Conservation (phyloP, 1,284 basidiomycete species). For the Apiotrichum laibachii region DNA sequence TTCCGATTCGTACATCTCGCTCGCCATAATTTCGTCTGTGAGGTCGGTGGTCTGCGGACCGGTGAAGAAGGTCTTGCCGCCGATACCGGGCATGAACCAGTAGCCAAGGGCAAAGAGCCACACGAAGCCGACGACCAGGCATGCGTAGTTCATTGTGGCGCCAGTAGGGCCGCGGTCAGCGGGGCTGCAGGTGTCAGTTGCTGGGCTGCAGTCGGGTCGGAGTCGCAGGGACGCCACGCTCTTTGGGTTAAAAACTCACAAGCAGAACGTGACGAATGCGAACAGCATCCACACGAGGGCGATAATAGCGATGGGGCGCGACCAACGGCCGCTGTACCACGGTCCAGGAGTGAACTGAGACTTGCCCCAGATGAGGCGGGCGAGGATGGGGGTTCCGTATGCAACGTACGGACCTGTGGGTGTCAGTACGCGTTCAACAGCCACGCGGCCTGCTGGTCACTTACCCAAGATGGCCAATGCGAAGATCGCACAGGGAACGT, state of each 20-base stretch:
- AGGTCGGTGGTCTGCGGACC: constrained; percentile 17
- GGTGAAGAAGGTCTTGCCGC: constrained; percentile 45
- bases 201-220: no score
- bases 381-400: constrained; percentile 42
- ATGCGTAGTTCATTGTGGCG: constrained; percentile 41
- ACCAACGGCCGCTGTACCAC: constrained; percentile 36
- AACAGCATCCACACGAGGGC: constrained; percentile 43
- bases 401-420: constrained; percentile 28
- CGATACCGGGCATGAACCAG: constrained; percentile 38
- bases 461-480: constrained; percentile 36
- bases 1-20: no score
- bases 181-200: constrained; percentile 14
- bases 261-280: constrained; percentile 43
- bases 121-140: constrained; percentile 36
- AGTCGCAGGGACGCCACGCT: no score
- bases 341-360: constrained; percentile 39
- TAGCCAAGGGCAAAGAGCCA: constrained; percentile 39
- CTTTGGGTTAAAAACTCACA: no score
- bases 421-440: no score
- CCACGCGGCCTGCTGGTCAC: no score
- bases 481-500: constrained; percentile 33
- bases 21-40: no score
- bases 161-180: constrained; percentile 33
- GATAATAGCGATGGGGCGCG: constrained; percentile 33
- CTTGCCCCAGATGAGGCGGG: constrained; percentile 34